Evolutionary conservation across 148 eudicot genomes (phyloP).

Genomic region (Heliosperma pusillum): DNA sequence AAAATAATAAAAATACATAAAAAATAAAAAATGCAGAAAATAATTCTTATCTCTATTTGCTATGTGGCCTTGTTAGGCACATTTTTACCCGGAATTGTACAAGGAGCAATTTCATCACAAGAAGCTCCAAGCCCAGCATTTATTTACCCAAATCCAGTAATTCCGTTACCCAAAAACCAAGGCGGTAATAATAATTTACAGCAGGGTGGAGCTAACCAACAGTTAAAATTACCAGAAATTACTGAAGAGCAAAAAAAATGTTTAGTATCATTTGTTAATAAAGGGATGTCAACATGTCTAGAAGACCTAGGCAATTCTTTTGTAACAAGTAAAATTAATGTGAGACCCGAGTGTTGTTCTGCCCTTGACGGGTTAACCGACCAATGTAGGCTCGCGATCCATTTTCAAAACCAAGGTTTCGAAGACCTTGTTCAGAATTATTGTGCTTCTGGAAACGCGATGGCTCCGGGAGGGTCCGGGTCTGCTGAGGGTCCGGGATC

Average conservation of each 20-base stretch:
- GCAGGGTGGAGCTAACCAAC: not conserved
- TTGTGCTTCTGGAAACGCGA: not conserved
- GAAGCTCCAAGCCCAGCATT: slow-evolving; percentile 5
- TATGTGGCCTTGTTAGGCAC: slow-evolving; percentile 7
- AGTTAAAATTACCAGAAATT: not conserved
- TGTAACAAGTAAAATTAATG: slow-evolving; percentile 1
- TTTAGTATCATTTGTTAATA: slow-evolving; percentile 5
- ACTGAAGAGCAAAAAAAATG: slow-evolving; percentile 16
- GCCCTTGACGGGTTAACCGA: slow-evolving; percentile 4
- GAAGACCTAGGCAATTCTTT: slow-evolving; percentile 18
- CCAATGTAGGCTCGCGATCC: slow-evolving; percentile 7
- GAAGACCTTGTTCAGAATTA: not conserved
- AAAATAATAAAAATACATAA: not conserved
- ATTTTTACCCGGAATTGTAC: not conserved
- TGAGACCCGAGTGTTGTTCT: slow-evolving; percentile 16
- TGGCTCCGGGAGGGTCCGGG: not conserved
- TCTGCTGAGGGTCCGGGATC: not conserved
- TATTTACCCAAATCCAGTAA: slow-evolving; percentile 19
- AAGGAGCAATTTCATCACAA: not conserved
- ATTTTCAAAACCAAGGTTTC: slow-evolving; percentile 3
- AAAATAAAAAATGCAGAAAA: slow-evolving; percentile 12
- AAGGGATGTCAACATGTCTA: slow-evolving; percentile 11
- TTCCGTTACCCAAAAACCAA: slow-evolving; percentile 12
- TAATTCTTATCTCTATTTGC: not conserved
- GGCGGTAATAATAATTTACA: not conserved